Conservation (phyloP, 1,284 basidiomycete genomes). For the Ustilago tritici region DNA sequence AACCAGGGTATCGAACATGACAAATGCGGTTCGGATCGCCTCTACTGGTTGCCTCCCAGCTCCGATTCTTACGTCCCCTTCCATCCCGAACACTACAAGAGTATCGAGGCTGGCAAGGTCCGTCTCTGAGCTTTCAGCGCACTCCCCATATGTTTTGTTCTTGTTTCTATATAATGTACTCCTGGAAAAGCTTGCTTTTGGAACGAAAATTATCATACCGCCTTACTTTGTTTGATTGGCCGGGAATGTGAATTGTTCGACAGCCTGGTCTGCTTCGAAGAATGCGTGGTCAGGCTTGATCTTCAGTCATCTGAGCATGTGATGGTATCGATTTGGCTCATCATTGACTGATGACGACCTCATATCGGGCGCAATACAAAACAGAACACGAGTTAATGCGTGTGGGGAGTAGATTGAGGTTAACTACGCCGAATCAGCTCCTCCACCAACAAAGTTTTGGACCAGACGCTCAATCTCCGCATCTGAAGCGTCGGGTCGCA, state of each 20-base stretch:
- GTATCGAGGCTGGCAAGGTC: slow-evolving; percentile 56
- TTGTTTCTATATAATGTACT: neutral
- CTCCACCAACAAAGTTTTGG: slow-evolving; percentile 41
- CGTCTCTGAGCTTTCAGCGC: slow-evolving; percentile 35
- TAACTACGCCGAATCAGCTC: slow-evolving; percentile 6
- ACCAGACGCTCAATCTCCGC: slow-evolving; percentile 55
- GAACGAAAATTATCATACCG: neutral
- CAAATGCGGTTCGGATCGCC: slow-evolving; percentile 49
- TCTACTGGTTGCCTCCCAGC: slow-evolving; percentile 63
- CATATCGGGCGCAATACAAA: neutral
- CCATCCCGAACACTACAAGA: slow-evolving; percentile 45
- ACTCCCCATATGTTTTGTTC: neutral
- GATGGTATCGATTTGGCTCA: neutral
- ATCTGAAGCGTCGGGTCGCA: slow-evolving; percentile 54
- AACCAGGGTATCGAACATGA: slow-evolving; percentile 69
- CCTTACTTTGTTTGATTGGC: neutral
- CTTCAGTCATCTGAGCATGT: neutral
- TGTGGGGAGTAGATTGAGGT: neutral
- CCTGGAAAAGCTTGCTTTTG: neutral
- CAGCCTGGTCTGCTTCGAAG: neutral
- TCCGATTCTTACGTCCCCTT: slow-evolving; percentile 58
- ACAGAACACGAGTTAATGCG: neutral
- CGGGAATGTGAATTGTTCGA: neutral
- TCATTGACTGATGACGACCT: neutral
- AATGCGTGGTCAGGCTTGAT: neutral